Evolutionary conservation across 2,329 filamentous ascomycete genomes (phyloP), one percentile per base, ranked within the genome.

Genomic region (Aspergillus versicolor): DNA sequence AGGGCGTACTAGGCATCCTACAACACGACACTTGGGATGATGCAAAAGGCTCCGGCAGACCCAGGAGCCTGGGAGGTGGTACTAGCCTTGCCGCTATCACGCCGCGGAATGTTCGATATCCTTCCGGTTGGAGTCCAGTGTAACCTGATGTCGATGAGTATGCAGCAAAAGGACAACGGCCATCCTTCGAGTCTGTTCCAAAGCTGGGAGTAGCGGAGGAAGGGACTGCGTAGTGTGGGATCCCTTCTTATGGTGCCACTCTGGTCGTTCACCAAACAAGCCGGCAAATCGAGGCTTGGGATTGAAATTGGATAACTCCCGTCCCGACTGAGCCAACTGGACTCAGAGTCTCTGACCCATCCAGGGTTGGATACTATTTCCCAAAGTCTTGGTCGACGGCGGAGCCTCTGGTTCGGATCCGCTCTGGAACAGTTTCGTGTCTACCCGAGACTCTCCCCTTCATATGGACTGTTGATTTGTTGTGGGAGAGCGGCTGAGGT

Each of bases 351-450:
- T 17, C 24, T 8, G 24, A 27, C 27, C 27, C 27, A 30, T 30
- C 3, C 27, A 30, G 27, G 27, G 27, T 11, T 30, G 9, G 27
- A 9, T 30, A 30, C 27, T 9, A 30, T 30, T 11, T 42, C 24
- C 43, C 43, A 45, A n/a, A 45, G 13, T 45, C 24, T 11, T 22
- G 22, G 22, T 37, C 34, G n/a, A 19, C 60, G 58, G 54, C 50
- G 55, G 48, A 59, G 50, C 44, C 85, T 60, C 54, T 58, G 54
- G 45, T 56, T 48, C 12, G 53, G 44, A 44, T 56, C 44, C 57
- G 40, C 53, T 59, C 57, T 51, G 30, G 50, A 38, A 53, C 50
- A 45, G 58, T 57, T 57, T 64, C 55, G 61, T 62, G 57, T 63
- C 55, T 58, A 63, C 61, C 60, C 63, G 60, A 65, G 60, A 64